phyloP scores from a whole-genome alignment of 23 red algal genomes.

The Cyanidioschyzon merolae region DNA sequence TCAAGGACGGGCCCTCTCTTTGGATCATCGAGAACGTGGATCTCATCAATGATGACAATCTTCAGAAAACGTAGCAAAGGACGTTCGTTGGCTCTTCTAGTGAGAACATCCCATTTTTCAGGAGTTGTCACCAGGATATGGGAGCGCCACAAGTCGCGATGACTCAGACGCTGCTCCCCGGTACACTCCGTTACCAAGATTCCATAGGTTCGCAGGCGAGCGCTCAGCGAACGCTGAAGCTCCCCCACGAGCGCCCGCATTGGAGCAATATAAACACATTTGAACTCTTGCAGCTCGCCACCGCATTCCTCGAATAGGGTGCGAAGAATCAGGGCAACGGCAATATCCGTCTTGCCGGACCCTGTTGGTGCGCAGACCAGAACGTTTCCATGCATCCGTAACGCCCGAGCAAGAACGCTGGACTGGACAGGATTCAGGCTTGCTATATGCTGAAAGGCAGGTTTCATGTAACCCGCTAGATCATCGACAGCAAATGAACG shows the following conservation, averaged over 20 bases:
- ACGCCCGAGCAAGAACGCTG: slow-evolving; percentile 40
- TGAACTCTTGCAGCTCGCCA: slow-evolving; percentile 39
- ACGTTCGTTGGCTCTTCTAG: slow-evolving; percentile 36
- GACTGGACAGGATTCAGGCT: slow-evolving; percentile 66
- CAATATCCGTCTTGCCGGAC: slow-evolving; percentile 89
- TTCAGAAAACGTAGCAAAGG: slow-evolving; percentile 20
- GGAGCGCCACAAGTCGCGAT: slow-evolving; percentile 42
- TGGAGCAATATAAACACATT: slow-evolving; percentile 85
- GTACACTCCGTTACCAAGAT: slow-evolving; percentile 67
- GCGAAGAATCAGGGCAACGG: slow-evolving; percentile 64
- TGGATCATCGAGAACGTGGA: slow-evolving; percentile 75
- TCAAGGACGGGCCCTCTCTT: slow-evolving; percentile 87
- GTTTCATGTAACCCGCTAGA: slow-evolving; percentile 15
- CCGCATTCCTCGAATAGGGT: slow-evolving; percentile 25
- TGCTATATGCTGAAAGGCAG: slow-evolving; percentile 15
- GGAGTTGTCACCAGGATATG: slow-evolving; percentile 90
- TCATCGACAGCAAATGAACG: slow-evolving; percentile 4
- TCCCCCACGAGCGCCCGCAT: slow-evolving; percentile 97
- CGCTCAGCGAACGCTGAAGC: slow-evolving; percentile 54
- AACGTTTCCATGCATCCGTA: slow-evolving; percentile 67
- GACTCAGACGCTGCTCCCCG: slow-evolving; percentile 67
- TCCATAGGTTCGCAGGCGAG: slow-evolving; percentile 34
- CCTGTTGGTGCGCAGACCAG: slow-evolving; percentile 89
- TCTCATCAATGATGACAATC: slow-evolving; percentile 84
- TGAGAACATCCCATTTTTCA: slow-evolving; percentile 99